Base-by-base conservation (phyloP, 805 yeast genomes). In the Lachancea meyersii region DNA sequence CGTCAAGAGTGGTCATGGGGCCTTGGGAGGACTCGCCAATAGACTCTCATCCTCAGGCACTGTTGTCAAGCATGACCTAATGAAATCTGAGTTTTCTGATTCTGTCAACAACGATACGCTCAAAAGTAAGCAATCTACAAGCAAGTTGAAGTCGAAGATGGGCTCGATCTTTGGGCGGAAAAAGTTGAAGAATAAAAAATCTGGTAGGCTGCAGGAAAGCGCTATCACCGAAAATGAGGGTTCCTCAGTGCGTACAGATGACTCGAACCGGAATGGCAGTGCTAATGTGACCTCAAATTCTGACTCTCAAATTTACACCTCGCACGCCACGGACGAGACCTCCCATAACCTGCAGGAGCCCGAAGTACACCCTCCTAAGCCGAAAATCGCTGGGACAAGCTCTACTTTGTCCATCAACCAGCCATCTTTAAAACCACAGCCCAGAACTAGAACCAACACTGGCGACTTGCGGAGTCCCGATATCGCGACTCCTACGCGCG, bases 141-240 rank as follows among this genome's bases (percentile, higher is more conserved):
- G 61, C 35, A 72, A 71, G 35, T 61, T 85, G 53, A 77, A 77
- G 61, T 82, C 88, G 5, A 79, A 69, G 54, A 82, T 85, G 44
- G 94, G 94, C 8, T 81, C 93, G 1, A 75, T 85, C 48, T 79
- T 85, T 53, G 80, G 83, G 35, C 75, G 78, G 49, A 80, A 76
- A 60, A 79, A 77, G 54, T 69, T 70, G 48, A 67, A 68, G 35
- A 61, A 63, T 19, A 64, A 56, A 35, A 50, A 44, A 18, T 23
- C 55, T 27, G 38, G 38, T 19, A 34, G 26, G 30, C 31, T 39
- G 7, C 38, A 18, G 32, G 35, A 31, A n/a, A 11, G 30, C 16
- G 13, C 41, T 11, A 42, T 37, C 17, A 14, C 38, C 2, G 45
- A 42, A 27, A 32, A 22, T 22, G 44, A 41, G 16, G 28, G 17